These are phyloP conservation scores for Suillus tomentosus DNA, from an alignment of 768 basidiomycete species.

Conservation along the genomic window DNA sequence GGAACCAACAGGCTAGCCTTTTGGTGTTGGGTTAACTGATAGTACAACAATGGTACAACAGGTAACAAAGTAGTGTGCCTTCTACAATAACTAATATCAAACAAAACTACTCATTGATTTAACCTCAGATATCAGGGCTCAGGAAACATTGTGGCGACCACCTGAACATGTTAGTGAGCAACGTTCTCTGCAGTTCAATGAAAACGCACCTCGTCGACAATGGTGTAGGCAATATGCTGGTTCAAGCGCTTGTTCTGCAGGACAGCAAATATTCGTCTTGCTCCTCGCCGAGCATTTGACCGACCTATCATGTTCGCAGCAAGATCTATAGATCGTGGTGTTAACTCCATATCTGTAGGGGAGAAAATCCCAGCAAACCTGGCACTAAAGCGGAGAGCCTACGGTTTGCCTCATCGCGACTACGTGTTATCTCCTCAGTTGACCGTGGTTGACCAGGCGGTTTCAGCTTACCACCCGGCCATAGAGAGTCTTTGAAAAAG, in stretches of 20 bases:
- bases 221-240: constrained; percentile 87
- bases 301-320: constrained; percentile 99
- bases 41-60: background rate
- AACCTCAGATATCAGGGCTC: constrained; percentile 34
- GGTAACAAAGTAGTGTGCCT: constrained; percentile 1
- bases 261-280: constrained; percentile 89
- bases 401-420: constrained; percentile 84
- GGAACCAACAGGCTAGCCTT: constrained; percentile 1
- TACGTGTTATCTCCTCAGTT: constrained; percentile 74
- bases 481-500: constrained; percentile 72
- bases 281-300: constrained; percentile 90
- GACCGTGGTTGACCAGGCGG: constrained; percentile 66
- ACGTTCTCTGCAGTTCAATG: background rate
- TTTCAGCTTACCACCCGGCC: constrained; percentile 83
- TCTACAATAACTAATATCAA: background rate
- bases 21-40: background rate
- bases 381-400: constrained; percentile 92
- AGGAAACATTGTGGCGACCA: constrained; percentile 64
- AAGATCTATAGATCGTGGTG: constrained; percentile 56
- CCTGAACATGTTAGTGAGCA: constrained; percentile 34
- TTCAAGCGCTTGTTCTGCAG: constrained; percentile 94
- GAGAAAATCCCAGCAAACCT: constrained; percentile 48
- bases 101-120: background rate
- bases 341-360: constrained; percentile 7
- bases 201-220: constrained; percentile 80